Conservation (phyloP, 73 alveolate genomes). For the Stentor roeselii region DNA sequence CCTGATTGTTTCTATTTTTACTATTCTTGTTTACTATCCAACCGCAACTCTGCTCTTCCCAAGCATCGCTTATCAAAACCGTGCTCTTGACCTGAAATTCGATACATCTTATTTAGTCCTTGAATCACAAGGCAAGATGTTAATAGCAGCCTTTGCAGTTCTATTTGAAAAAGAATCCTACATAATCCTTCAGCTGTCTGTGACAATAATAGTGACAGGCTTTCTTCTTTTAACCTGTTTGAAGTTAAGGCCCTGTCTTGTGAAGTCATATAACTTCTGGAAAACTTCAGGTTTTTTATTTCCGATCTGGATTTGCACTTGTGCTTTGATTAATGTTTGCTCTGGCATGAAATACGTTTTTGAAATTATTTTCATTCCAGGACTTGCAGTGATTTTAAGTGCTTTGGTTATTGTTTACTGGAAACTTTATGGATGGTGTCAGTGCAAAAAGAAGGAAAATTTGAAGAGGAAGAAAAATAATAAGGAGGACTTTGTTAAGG, state of each 20-base stretch:
- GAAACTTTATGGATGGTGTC: not conserved
- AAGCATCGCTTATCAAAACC: not conserved
- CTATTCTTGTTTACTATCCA: slow-evolving; percentile 13
- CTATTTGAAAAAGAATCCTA: not conserved
- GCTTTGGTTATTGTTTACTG: not conserved
- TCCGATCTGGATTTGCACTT: not conserved
- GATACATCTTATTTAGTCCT: slow-evolving; percentile 13
- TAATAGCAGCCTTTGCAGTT: slow-evolving; percentile 7
- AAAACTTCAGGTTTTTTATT: not conserved
- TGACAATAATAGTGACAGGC: not conserved
- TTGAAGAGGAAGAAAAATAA: no score
- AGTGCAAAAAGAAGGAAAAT: no score
- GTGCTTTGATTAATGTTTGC: not conserved
- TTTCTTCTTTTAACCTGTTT: not conserved
- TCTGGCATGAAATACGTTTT: not conserved
- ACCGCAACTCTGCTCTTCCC: slow-evolving; percentile 25
- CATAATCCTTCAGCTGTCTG: not conserved
- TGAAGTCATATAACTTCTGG: not conserved
- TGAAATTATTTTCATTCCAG: not conserved
- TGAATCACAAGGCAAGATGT: not conserved
- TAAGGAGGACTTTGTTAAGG: no score
- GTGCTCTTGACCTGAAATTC: slow-evolving; percentile 3
- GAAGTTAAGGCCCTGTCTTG: not conserved
- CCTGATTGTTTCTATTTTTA: not conserved
- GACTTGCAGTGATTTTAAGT: not conserved